Evolutionary conservation across 208 protist species (phyloP).

Genomic region (Acanthamoeba polyphaga): DNA sequence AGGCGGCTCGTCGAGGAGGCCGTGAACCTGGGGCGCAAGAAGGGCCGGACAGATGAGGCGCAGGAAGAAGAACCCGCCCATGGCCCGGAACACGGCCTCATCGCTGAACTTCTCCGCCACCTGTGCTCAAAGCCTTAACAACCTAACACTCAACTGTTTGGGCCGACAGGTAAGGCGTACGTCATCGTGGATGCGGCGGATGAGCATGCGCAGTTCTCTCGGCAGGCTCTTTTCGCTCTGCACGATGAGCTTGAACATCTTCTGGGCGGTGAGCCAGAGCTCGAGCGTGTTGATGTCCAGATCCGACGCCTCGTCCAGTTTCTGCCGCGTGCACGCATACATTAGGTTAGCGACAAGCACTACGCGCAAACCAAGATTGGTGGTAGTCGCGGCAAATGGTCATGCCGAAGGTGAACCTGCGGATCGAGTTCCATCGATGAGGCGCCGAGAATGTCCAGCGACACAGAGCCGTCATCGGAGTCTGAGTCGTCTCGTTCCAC

Average conservation of each 20-base stretch:
- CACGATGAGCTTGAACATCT: constrained; percentile 20
- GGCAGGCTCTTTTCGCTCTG: not conserved
- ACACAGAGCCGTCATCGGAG: not conserved
- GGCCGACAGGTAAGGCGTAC: too few relatives aligned
- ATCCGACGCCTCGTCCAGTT: not conserved
- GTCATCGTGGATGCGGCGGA: constrained; percentile 8
- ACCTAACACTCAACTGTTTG: too few relatives aligned
- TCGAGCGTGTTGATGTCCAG: constrained; percentile 63
- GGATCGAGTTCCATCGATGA: constrained; percentile 29
- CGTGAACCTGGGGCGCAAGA: not conserved
- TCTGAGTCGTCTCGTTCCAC: not conserved
- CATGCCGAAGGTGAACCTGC: not conserved
- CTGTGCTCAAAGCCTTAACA: too few relatives aligned
- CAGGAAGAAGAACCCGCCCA: constrained; percentile 57
- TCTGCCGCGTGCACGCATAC: too few relatives aligned
- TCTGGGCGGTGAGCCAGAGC: constrained; percentile 37
- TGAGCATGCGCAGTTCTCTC: not conserved
- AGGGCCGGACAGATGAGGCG: constrained; percentile 33
- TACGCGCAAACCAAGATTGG: too few relatives aligned
- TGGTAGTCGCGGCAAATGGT: too few relatives aligned
- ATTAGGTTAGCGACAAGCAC: too few relatives aligned
- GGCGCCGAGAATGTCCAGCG: not conserved
- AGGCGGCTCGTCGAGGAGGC: constrained; percentile 12
- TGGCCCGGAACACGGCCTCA: constrained; percentile 1
- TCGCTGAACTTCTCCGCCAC: not conserved